phyloP scores from a whole-genome alignment of 345 rosid genomes.

The Heritiera fomes region DNA sequence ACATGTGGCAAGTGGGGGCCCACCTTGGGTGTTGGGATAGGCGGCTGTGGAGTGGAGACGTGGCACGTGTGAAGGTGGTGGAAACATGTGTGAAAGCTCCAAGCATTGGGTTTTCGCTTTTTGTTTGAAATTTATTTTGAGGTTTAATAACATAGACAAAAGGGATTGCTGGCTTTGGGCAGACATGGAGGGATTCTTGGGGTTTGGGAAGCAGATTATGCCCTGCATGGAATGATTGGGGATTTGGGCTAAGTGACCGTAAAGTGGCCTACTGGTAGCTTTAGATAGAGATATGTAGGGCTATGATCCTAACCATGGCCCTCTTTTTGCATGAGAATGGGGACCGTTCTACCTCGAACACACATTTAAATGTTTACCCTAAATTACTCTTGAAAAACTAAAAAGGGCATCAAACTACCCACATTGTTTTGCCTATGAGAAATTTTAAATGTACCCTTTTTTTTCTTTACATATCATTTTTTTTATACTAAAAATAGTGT shows the following conservation, averaged over 20 bases:
- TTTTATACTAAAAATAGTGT: too few species aligned
- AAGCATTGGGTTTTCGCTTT: constrained; percentile 7
- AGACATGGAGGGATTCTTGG: constrained; percentile 70
- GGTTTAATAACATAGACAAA: background rate
- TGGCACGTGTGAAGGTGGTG: constrained; percentile 42
- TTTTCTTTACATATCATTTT: too few species aligned
- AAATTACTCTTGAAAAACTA: too few species aligned
- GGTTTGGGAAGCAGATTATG: constrained; percentile 65
- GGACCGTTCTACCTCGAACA: background rate
- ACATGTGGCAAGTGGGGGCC: constrained; percentile 39
- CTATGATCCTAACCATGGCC: background rate
- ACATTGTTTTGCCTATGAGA: too few species aligned
- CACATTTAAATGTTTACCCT: too few species aligned
- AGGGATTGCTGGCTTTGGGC: constrained; percentile 57
- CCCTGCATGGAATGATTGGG: constrained; percentile 57
- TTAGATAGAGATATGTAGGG: constrained; percentile 5
- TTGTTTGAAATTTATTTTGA: background rate
- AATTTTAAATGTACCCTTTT: too few species aligned
- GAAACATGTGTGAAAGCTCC: constrained; percentile 8
- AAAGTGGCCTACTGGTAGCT: constrained; percentile 5
- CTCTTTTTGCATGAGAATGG: background rate
- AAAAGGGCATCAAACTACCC: too few species aligned
- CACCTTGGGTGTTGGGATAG: constrained; percentile 29
- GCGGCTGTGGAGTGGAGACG: constrained; percentile 36
- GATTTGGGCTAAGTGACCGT: constrained; percentile 22